A percentile compares a stretch with the other conserved stretches of the same genome.
These are phyloP conservation scores for Drosera capensis DNA, from an alignment of 148 eudicot species.

Conservation along the genomic window DNA sequence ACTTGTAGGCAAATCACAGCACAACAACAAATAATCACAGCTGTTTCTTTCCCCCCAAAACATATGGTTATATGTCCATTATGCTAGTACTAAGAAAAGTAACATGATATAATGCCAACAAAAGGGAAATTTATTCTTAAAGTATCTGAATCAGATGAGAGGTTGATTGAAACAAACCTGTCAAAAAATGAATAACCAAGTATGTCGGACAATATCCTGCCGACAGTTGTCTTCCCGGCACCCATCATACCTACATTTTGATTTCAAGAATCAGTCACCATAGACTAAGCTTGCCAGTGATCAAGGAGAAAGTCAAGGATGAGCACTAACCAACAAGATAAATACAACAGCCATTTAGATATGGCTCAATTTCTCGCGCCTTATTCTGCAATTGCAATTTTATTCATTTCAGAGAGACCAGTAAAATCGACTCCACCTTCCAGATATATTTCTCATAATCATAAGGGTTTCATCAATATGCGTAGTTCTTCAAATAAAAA, in stretches of 20 bases:
- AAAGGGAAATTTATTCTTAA: background rate
- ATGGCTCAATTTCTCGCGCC: constrained; percentile 42
- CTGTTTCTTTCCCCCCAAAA: too few relatives aligned
- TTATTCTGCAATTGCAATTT: constrained; percentile 45
- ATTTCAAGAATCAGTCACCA: too few relatives aligned
- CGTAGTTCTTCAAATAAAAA: background rate
- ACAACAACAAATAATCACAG: too few relatives aligned
- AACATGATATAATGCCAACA: background rate
- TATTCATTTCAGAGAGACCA: constrained; percentile 8
- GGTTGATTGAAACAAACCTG: constrained; percentile 28
- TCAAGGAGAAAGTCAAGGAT: background rate
- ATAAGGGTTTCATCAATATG: background rate
- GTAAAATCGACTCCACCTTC: background rate
- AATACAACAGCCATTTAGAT: constrained; percentile 59
- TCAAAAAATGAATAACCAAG: constrained; percentile 79
- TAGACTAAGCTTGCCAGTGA: too few relatives aligned
- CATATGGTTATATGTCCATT: too few relatives aligned
- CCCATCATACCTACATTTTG: constrained; percentile 94
- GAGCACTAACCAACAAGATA: constrained; percentile 84
- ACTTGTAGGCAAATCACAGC: background rate
- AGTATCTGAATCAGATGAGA: background rate
- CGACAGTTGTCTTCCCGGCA: constrained; percentile 93
- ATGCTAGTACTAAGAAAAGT: too few relatives aligned
- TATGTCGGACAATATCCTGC: constrained; percentile 60
- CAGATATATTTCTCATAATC: constrained; percentile 3